phyloP scores from a whole-genome alignment of 2,329 filamentous ascomycete genomes.

The Colletotrichum phormii region DNA sequence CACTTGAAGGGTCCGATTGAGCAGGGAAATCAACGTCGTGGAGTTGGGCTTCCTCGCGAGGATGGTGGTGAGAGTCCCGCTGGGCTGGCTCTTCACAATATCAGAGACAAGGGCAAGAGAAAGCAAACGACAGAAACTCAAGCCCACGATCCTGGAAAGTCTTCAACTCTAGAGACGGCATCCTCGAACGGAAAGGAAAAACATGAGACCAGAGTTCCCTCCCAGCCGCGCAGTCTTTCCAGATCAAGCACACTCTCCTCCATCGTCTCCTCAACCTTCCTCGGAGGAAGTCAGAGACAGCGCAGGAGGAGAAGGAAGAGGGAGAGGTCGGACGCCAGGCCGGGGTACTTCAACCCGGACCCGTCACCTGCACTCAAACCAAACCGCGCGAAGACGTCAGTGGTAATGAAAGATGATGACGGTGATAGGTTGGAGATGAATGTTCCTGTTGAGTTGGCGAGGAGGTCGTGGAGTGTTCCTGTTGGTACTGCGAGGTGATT shows the following conservation, averaged over 20 bases:
- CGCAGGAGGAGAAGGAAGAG: conserved; percentile 11
- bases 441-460: conserved; percentile 17
- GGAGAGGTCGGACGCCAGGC: conserved; percentile 17
- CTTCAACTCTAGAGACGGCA: neutral
- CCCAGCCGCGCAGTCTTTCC: neutral
- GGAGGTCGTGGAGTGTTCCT: neutral
- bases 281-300: neutral
- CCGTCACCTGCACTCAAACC: neutral
- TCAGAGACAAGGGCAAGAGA: neutral
- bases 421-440: conserved; percentile 33
- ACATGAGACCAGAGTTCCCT: neutral
- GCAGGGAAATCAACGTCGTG: neutral
- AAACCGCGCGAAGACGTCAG: neutral
- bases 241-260: conserved; percentile 8
- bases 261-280: conserved; percentile 1
- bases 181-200: neutral
- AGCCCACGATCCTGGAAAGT: no score
- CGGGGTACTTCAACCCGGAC: conserved; percentile 31
- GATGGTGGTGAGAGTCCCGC: neutral
- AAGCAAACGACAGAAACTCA: neutral
- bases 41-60: neutral
- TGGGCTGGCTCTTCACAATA: neutral
- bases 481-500: conserved; percentile 3
- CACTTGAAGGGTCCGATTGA: neutral
- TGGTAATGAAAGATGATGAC: neutral